Evolutionary conservation across 2,329 filamentous ascomycete species (phyloP).

Genomic region (Calonectria hawksworthii): DNA sequence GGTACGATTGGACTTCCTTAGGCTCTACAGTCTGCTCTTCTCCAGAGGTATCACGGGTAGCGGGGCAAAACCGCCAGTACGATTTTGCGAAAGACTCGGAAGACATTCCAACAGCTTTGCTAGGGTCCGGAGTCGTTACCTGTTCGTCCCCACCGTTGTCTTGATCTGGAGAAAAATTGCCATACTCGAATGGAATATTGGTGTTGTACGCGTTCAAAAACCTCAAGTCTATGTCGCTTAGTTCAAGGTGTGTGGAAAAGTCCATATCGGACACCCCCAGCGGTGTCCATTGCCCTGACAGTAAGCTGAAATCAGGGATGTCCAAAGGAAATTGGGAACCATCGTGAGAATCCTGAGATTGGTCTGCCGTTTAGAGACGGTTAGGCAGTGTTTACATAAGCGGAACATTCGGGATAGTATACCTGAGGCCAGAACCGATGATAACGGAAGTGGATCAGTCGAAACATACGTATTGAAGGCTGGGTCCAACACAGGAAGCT

Average conservation of each 20-base stretch:
- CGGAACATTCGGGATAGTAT: too few species aligned
- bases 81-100: not conserved
- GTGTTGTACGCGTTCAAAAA: slow-evolving; percentile 6
- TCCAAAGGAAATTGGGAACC: not conserved
- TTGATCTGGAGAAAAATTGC: not conserved
- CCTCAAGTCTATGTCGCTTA: not conserved
- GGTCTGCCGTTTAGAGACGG: not conserved
- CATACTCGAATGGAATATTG: slow-evolving; percentile 6
- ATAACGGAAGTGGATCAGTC: not conserved
- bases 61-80: not conserved
- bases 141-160: not conserved
- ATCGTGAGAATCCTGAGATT: not conserved
- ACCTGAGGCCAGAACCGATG: not conserved
- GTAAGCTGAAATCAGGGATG: not conserved
- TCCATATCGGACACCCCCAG: not conserved
- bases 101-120: not conserved
- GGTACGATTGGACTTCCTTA: not conserved
- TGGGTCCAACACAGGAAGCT: not conserved
- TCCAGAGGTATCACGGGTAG: not conserved
- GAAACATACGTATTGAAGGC: not conserved
- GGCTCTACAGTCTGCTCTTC: not conserved
- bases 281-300: not conserved
- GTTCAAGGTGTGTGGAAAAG: not conserved
- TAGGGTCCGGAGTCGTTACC: not conserved
- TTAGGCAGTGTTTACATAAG: not conserved